Evolutionary conservation across 2,329 filamentous ascomycete species (phyloP).

Genomic region (Xylaria sp.): DNA sequence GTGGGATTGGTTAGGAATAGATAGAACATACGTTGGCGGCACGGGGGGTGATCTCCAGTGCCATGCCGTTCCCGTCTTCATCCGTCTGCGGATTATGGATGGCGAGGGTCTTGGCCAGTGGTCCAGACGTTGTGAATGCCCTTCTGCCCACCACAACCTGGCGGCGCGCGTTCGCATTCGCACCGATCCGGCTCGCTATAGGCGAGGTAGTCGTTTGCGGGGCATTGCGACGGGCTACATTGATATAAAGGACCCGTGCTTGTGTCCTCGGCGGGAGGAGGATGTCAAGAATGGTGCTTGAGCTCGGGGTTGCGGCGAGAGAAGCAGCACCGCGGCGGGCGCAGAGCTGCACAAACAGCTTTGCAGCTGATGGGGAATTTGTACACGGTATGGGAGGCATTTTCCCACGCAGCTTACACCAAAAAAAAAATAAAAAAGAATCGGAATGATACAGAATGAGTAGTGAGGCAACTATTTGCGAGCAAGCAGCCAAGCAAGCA

Average conservation of each 20-base stretch:
- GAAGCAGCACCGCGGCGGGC: constrained; percentile 39
- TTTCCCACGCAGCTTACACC: not conserved
- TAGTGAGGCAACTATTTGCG: constrained; percentile 33
- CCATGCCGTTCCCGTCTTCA: constrained; percentile 86
- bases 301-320: constrained; percentile 17
- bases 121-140: constrained; percentile 25
- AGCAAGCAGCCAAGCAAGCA: constrained; percentile 41
- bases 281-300: constrained; percentile 51
- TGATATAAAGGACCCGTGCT: constrained; percentile 46
- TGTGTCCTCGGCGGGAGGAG: constrained; percentile 44
- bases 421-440: not conserved
- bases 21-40: constrained; percentile 74
- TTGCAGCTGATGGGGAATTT: constrained; percentile 49
- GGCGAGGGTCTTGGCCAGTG: constrained; percentile 56
- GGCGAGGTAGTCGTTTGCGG: not conserved
- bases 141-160: not conserved
- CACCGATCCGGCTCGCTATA: constrained; percentile 21
- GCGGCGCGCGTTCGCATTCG: constrained; percentile 12
- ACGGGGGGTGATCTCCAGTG: constrained; percentile 82
- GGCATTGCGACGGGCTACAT: constrained; percentile 37
- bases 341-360: constrained; percentile 49
- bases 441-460: not conserved
- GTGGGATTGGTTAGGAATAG: not conserved
- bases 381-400: constrained; percentile 51
- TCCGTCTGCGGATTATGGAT: constrained; percentile 79